Evolutionary conservation across 768 basidiomycete species (phyloP).

Genomic region (Agaricus bisporus): DNA sequence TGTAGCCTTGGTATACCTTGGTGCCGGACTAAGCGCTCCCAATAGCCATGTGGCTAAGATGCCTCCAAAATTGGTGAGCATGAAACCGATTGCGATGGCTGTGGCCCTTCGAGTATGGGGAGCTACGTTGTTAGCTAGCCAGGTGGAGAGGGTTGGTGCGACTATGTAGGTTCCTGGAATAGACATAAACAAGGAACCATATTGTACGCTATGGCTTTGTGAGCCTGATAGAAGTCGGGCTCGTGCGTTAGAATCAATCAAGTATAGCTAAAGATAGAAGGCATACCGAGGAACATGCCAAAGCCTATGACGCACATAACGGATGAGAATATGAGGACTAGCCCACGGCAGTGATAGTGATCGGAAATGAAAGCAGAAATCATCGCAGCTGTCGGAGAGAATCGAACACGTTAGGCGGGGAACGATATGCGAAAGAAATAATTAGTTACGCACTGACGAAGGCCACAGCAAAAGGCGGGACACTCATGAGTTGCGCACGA

Average conservation of each 20-base stretch:
- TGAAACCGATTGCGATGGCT: slow-evolving; percentile 49
- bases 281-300: slow-evolving; percentile 47
- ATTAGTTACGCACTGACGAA: slow-evolving; percentile 35
- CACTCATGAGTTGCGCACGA: slow-evolving; percentile 56
- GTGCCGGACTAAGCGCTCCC: slow-evolving; percentile 42
- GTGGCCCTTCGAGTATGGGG: slow-evolving; percentile 55
- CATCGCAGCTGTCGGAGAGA: slow-evolving; percentile 22
- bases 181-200: slow-evolving; percentile 51
- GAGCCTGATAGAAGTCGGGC: slow-evolving; percentile 25
- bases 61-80: slow-evolving; percentile 53
- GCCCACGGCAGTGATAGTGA: slow-evolving; percentile 43
- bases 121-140: slow-evolving; percentile 57
- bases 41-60: slow-evolving; percentile 59
- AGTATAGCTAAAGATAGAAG: neutral
- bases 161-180: slow-evolving; percentile 47
- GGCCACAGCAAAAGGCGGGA: slow-evolving; percentile 47
- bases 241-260: neutral
- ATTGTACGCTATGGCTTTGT: slow-evolving; percentile 32
- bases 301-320: slow-evolving; percentile 43
- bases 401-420: neutral
- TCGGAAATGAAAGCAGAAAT: slow-evolving; percentile 44
- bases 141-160: slow-evolving; percentile 49
- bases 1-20: slow-evolving; percentile 44
- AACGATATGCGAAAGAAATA: neutral
- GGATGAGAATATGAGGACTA: slow-evolving; percentile 37